phyloP scores from a whole-genome alignment of 1,284 basidiomycete species.

The Sphagnurus paluster region DNA sequence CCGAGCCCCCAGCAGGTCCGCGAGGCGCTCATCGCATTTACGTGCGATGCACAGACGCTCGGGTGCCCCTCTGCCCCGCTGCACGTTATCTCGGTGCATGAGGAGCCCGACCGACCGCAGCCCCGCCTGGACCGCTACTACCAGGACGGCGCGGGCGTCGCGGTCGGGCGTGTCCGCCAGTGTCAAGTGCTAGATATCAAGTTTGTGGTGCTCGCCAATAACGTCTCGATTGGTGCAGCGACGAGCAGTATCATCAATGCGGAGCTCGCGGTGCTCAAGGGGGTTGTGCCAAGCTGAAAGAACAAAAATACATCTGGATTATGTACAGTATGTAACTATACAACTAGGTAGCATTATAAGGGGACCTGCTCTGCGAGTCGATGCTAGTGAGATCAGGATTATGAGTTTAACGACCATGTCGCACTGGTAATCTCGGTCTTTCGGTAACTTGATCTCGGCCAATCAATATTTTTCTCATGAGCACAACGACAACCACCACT shows the following conservation, averaged over 20 bases:
- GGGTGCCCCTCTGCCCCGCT: constrained; percentile 86
- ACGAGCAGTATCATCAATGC: constrained; percentile 98
- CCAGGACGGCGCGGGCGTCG: constrained; percentile 91
- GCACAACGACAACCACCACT: constrained; percentile 8
- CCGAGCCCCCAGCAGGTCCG: constrained; percentile 89
- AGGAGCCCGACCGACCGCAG: constrained; percentile 92
- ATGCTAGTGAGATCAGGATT: too few species aligned
- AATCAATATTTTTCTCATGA: constrained; percentile 1
- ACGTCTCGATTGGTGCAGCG: constrained; percentile 95
- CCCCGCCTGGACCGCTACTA: constrained; percentile 90
- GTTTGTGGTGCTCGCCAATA: constrained; percentile 94
- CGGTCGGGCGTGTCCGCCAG: constrained; percentile 88
- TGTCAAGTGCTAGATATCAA: constrained; percentile 94
- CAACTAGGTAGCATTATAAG: not conserved
- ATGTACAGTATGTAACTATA: not conserved
- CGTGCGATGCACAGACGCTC: constrained; percentile 77
- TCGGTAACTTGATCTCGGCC: not conserved
- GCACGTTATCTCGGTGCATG: constrained; percentile 89
- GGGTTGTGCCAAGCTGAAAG: constrained; percentile 40
- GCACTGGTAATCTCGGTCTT: too few species aligned
- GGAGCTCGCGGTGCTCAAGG: constrained; percentile 89
- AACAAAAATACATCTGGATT: not conserved
- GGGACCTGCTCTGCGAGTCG: too few species aligned
- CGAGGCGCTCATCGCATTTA: constrained; percentile 77
- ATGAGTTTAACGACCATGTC: too few species aligned